phyloP scores from a whole-genome alignment of 495 filamentous ascomycete genomes.

The Penicillium tannophilum region DNA sequence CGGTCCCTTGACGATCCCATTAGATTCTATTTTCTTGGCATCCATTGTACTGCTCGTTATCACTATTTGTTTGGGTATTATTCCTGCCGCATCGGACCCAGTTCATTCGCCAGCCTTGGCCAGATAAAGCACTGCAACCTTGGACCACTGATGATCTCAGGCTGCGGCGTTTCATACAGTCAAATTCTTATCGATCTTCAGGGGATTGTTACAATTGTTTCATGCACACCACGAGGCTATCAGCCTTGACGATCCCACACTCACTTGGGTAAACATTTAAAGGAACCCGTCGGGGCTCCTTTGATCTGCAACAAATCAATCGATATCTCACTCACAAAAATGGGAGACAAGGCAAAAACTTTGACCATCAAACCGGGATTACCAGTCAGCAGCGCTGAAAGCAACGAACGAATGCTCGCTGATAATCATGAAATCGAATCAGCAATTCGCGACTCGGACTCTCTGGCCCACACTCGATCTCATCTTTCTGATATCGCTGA shows the following conservation, averaged over 20 bases:
- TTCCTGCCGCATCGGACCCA: not conserved
- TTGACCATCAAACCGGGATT: not conserved
- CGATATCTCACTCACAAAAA: not conserved
- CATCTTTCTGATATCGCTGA: constrained; percentile 14
- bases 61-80: not conserved
- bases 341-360: not conserved
- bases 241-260: not conserved
- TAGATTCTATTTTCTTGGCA: constrained; percentile 1
- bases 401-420: not conserved
- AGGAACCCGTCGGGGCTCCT: not conserved
- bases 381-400: not conserved
- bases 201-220: constrained; percentile 4
- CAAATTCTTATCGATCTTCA: constrained; percentile 13
- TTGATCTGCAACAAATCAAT: not conserved
- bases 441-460: constrained; percentile 11
- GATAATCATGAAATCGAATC: not conserved
- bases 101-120: constrained; percentile 3
- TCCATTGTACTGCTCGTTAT: not conserved
- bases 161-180: constrained; percentile 10
- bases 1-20: not conserved
- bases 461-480: constrained; percentile 11
- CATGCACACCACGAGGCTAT: constrained; percentile 4
- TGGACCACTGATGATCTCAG: not conserved
- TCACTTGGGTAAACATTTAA: not conserved
- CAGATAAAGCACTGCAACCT: constrained; percentile 2